phyloP scores from a whole-genome alignment of 192 early-diverging fungal genomes.

The Kickxella alabastrina region DNA sequence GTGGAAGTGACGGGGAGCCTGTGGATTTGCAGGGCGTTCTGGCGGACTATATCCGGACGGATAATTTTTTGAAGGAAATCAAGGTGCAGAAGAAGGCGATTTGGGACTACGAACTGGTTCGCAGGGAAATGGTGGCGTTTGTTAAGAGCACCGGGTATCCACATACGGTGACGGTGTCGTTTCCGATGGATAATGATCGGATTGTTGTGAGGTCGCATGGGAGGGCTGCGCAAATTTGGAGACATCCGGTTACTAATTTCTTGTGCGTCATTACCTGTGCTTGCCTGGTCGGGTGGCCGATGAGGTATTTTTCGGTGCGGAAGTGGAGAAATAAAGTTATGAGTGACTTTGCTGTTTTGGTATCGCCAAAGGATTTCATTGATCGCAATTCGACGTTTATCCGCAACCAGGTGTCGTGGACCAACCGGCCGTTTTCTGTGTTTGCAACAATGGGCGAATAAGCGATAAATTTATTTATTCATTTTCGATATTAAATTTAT shows the following conservation, averaged over 20 bases:
- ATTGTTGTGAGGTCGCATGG: constrained; percentile 26
- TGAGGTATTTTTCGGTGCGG: constrained; percentile 21
- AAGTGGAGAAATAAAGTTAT: constrained; percentile 40
- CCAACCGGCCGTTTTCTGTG: neutral
- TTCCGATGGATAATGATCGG: constrained; percentile 40
- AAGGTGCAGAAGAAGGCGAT: constrained; percentile 42
- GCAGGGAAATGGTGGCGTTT: constrained; percentile 17
- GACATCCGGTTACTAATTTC: constrained; percentile 37
- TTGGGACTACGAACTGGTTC: constrained; percentile 45
- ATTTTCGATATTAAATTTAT: neutral
- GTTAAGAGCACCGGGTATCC: constrained; percentile 34
- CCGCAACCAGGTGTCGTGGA: constrained; percentile 38
- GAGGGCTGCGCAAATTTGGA: constrained; percentile 16
- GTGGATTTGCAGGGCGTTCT: constrained; percentile 24
- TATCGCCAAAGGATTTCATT: constrained; percentile 34
- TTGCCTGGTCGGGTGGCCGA: constrained; percentile 43
- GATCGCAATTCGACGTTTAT: constrained; percentile 33
- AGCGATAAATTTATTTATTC: neutral
- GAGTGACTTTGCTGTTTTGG: constrained; percentile 48
- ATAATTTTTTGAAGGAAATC: constrained; percentile 40
- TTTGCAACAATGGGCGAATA: neutral
- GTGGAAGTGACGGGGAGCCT: constrained; percentile 18
- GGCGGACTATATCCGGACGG: constrained; percentile 27
- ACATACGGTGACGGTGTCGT: constrained; percentile 29
- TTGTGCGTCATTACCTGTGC: constrained; percentile 39